A percentile compares a stretch with the other conserved stretches of the same genome.
Conservation (phyloP, 495 filamentous ascomycete species). For the Sphaerosporella brunnea region DNA sequence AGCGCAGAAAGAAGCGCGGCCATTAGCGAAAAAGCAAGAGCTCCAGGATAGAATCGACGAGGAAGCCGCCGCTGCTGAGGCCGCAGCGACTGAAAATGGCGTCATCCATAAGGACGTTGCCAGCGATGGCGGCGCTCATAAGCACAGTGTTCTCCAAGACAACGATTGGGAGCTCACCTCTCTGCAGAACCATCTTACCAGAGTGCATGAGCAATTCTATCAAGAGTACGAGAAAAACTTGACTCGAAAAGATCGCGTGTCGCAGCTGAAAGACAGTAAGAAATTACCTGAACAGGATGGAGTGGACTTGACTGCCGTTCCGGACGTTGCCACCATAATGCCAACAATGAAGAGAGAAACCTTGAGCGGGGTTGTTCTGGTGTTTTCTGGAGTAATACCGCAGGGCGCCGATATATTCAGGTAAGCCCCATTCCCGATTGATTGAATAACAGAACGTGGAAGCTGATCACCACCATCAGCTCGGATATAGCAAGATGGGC, state of each 20-base stretch:
- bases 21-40: constrained; percentile 73
- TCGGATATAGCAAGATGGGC: constrained; percentile 75
- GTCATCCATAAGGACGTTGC: constrained; percentile 27
- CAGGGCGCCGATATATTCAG: constrained; percentile 51
- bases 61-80: constrained; percentile 31
- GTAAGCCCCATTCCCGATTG: constrained; percentile 32
- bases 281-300: constrained; percentile 20
- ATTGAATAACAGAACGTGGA: too few species aligned
- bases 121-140: constrained; percentile 24
- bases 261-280: constrained; percentile 31
- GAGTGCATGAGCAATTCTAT: constrained; percentile 64
- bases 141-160: constrained; percentile 30
- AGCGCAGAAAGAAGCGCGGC: constrained; percentile 74
- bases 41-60: constrained; percentile 71
- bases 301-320: constrained; percentile 50
- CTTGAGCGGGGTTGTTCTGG: constrained; percentile 50
- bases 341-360: constrained; percentile 55
- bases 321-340: constrained; percentile 71
- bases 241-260: constrained; percentile 37
- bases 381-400: constrained; percentile 79
- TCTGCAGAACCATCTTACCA: constrained; percentile 53
- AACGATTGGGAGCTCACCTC: constrained; percentile 69
- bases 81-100: constrained; percentile 34
- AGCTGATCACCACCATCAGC: too few species aligned
- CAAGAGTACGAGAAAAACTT: constrained; percentile 49